These are phyloP conservation scores for Thielaviopsis punctulata DNA, from an alignment of 2,329 filamentous ascomycete species.

Conservation along the genomic window DNA sequence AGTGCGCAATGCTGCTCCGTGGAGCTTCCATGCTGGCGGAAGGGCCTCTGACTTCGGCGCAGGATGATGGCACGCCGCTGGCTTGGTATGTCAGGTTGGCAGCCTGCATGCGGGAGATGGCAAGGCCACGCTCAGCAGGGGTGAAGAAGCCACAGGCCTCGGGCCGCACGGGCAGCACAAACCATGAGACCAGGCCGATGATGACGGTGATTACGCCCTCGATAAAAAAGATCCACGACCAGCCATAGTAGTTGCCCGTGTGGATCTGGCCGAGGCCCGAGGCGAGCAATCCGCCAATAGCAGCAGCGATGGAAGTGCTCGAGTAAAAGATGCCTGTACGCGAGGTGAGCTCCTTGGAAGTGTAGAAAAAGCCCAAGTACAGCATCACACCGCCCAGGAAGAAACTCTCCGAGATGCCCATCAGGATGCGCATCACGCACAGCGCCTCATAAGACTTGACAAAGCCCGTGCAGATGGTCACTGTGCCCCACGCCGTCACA, in stretches of 20 bases:
- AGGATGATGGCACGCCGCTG: neutral
- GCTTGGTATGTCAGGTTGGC: slow-evolving; percentile 6
- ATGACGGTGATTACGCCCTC: slow-evolving; percentile 22
- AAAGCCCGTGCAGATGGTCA: slow-evolving; percentile 14
- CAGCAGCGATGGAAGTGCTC: slow-evolving; percentile 50
- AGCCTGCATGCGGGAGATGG: slow-evolving; percentile 14
- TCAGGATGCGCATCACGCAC: slow-evolving; percentile 14
- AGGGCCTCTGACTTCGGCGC: no score
- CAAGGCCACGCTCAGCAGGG: slow-evolving; percentile 24
- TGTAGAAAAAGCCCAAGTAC: slow-evolving; percentile 17
- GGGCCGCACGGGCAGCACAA: slow-evolving; percentile 24
- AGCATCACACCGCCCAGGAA: slow-evolving; percentile 16
- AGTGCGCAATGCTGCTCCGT: neutral
- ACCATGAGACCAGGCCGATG: slow-evolving; percentile 19
- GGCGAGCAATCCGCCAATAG: slow-evolving; percentile 35
- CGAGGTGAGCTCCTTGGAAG: slow-evolving; percentile 14
- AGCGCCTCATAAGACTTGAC: slow-evolving; percentile 14
- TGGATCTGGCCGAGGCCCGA: slow-evolving; percentile 25
- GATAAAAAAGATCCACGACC: slow-evolving; percentile 31
- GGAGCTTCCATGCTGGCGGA: neutral
- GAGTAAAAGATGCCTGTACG: slow-evolving; percentile 23
- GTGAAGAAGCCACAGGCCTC: slow-evolving; percentile 23
- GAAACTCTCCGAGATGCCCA: slow-evolving; percentile 15
- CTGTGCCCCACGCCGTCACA: slow-evolving; percentile 15
- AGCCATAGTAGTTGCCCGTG: slow-evolving; percentile 21